Percentiles rank a stretch among this genome's conserved stretches.
Conservation (phyloP, 2,329 filamentous ascomycete genomes). For the Furcasterigmium furcatum region DNA sequence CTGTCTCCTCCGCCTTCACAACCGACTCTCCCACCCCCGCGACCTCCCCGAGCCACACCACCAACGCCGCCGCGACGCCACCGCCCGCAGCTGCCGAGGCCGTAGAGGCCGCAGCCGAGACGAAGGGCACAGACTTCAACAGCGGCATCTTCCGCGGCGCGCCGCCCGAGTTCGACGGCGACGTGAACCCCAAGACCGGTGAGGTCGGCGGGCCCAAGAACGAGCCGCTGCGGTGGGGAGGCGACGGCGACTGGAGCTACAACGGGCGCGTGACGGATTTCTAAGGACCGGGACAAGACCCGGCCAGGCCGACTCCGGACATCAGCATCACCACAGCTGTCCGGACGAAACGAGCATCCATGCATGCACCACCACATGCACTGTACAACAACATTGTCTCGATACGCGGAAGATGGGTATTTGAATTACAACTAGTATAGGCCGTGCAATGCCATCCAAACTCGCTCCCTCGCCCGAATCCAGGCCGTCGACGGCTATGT, state of each 20-base stretch:
- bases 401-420: neutral
- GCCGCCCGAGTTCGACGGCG: constrained; percentile 88
- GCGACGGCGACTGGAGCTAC: constrained; percentile 78
- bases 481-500: no score
- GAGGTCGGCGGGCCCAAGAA: constrained; percentile 98
- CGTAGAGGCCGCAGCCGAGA: constrained; percentile 11
- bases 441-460: neutral
- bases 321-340: no score
- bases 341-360: no score
- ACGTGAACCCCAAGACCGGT: constrained; percentile 87
- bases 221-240: constrained; percentile 87
- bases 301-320: no score
- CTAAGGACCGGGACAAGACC: constrained; percentile 24
- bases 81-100: constrained; percentile 15
- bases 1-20: constrained; percentile 40
- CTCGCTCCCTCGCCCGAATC: no score
- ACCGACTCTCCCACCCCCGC: constrained; percentile 18
- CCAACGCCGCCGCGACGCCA: constrained; percentile 17
- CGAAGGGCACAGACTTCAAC: constrained; percentile 24
- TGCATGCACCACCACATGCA: neutral
- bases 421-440: neutral
- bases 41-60: constrained; percentile 13
- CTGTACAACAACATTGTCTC: constrained; percentile 1
- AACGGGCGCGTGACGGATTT: constrained; percentile 96
- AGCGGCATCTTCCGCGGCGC: constrained; percentile 73